A percentile compares a stretch with the other conserved stretches of the same genome.
Conservation (phyloP, 192 early-diverging fungal genomes). For the Mortierella hygrophila region DNA sequence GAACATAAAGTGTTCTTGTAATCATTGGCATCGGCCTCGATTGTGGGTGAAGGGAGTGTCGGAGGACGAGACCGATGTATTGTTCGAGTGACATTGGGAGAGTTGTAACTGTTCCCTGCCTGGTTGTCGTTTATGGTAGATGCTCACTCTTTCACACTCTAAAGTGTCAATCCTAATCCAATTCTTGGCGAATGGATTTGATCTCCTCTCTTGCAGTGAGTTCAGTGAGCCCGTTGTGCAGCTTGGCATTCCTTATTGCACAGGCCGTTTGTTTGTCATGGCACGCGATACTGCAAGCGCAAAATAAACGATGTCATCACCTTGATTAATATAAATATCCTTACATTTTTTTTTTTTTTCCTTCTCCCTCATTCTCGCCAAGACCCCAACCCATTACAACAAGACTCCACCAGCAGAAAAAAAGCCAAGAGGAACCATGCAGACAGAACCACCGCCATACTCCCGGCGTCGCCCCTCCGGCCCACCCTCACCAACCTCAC, state of each 20-base stretch:
- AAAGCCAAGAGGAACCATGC: slow-evolving; percentile 1
- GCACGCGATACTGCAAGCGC: background rate
- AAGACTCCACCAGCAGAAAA: background rate
- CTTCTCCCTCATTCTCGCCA: background rate
- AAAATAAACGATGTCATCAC: background rate
- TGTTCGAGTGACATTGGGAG: background rate
- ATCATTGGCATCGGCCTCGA: background rate
- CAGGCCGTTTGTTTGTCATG: background rate
- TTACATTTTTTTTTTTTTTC: background rate
- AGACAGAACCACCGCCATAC: slow-evolving; percentile 36
- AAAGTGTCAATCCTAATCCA: background rate
- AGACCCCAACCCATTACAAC: background rate
- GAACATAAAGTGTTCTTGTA: background rate
- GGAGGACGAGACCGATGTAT: background rate
- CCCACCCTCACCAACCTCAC: slow-evolving; percentile 6
- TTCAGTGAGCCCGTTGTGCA: background rate
- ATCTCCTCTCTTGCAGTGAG: background rate
- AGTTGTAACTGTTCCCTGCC: background rate
- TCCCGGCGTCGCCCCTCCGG: slow-evolving; percentile 1
- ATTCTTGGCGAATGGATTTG: background rate
- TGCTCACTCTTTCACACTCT: background rate
- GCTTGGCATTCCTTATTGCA: background rate
- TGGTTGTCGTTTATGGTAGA: background rate
- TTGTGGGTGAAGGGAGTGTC: background rate
- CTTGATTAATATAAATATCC: background rate